Conservation (phyloP, 108 stramenopile species). For the Nitzschia inconspicua region DNA sequence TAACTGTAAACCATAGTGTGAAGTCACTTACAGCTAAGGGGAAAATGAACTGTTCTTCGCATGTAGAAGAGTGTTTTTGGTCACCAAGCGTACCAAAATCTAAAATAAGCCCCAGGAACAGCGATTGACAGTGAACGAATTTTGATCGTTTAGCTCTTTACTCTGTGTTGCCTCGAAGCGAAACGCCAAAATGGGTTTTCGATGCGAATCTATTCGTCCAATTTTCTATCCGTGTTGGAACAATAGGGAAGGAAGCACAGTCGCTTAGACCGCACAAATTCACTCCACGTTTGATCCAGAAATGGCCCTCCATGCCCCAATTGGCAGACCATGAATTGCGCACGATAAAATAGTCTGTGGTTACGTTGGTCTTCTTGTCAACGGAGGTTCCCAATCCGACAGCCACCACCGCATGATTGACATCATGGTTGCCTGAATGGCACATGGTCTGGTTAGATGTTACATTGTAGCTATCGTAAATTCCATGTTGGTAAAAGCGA, state of each 20-base stretch:
- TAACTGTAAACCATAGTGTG: too few relatives aligned
- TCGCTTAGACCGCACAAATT: constrained; percentile 50
- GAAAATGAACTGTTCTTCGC: too few relatives aligned
- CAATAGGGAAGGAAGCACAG: constrained; percentile 48
- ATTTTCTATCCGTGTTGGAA: constrained; percentile 9
- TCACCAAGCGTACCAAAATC: too few relatives aligned
- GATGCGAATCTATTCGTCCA: background rate
- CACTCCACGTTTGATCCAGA: constrained; percentile 42
- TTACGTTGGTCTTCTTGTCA: background rate
- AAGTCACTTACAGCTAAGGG: too few relatives aligned
- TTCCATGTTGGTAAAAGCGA: constrained; percentile 53
- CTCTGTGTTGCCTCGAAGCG: too few relatives aligned
- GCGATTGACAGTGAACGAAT: too few relatives aligned
- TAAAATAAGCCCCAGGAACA: too few relatives aligned
- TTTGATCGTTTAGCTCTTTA: too few relatives aligned
- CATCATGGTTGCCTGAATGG: constrained; percentile 26
- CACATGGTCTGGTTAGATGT: constrained; percentile 49
- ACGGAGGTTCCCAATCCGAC: constrained; percentile 59
- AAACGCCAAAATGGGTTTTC: too few relatives aligned
- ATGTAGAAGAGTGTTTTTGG: too few relatives aligned
- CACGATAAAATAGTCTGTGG: constrained; percentile 40
- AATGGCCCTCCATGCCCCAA: constrained; percentile 57
- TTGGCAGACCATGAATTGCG: constrained; percentile 61
- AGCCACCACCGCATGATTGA: constrained; percentile 79
- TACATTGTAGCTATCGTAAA: constrained; percentile 53